phyloP scores from a whole-genome alignment of 768 basidiomycete species.

The Mycena indigotica region DNA sequence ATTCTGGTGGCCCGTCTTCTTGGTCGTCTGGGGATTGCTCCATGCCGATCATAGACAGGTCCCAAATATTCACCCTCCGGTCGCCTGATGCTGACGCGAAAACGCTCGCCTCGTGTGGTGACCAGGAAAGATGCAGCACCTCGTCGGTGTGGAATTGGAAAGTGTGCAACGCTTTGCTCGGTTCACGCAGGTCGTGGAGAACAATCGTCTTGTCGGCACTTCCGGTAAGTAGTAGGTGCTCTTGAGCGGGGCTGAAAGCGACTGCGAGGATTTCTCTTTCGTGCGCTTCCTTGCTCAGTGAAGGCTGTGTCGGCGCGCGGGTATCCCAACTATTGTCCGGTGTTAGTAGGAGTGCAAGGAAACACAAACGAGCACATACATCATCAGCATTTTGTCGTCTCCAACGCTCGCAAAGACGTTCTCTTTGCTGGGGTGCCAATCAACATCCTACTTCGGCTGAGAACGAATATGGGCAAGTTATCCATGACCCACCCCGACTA shows the following conservation, averaged over 20 bases:
- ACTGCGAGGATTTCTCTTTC: constrained; percentile 89
- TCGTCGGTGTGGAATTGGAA: constrained; percentile 96
- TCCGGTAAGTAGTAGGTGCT: constrained; percentile 84
- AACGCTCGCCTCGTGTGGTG: constrained; percentile 86
- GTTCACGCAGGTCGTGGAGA: constrained; percentile 82
- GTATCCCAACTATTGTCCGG: constrained; percentile 99
- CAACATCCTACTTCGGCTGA: constrained; percentile 73
- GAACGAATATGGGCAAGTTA: background rate
- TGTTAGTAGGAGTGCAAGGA: too few relatives aligned
- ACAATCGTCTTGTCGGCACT: constrained; percentile 94
- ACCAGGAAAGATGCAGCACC: constrained; percentile 93
- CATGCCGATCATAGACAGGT: constrained; percentile 84
- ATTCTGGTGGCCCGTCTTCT: constrained; percentile 96
- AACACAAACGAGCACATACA: constrained; percentile 56
- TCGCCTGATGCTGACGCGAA: constrained; percentile 96
- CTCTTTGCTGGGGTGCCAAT: constrained; percentile 87
- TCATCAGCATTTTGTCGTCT: constrained; percentile 91
- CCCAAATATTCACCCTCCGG: constrained; percentile 93
- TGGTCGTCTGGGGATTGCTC: constrained; percentile 98
- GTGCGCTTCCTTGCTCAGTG: constrained; percentile 78
- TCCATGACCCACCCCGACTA: constrained; percentile 78
- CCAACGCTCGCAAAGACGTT: constrained; percentile 92
- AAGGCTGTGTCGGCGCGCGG: constrained; percentile 68
- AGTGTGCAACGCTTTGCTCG: constrained; percentile 78
- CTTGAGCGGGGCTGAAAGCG: constrained; percentile 81